Evolutionary conservation across 768 basidiomycete genomes (phyloP).

Genomic region (Boletus edulis): DNA sequence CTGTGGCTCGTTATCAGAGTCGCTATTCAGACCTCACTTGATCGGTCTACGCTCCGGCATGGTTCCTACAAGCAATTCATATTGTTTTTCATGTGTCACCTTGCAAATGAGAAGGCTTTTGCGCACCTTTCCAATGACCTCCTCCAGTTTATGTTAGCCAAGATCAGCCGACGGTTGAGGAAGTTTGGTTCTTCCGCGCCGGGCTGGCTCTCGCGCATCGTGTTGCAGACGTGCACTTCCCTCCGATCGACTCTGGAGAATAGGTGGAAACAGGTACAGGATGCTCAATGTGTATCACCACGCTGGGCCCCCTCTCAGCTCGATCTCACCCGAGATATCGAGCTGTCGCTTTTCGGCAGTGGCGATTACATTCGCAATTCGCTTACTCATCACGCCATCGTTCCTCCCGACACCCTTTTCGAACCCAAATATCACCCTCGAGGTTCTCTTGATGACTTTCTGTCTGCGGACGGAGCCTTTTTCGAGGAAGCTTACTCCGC

Average conservation of each 20-base stretch:
- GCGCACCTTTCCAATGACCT: constrained; percentile 28
- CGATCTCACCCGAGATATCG: constrained; percentile 30
- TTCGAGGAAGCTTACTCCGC: constrained; percentile 4
- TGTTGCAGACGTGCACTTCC: constrained; percentile 6
- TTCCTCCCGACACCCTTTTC: not conserved
- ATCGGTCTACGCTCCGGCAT: constrained; percentile 7
- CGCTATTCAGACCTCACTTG: constrained; percentile 38
- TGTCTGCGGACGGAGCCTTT: constrained; percentile 8
- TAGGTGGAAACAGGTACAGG: constrained; percentile 37
- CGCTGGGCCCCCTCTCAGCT: constrained; percentile 31
- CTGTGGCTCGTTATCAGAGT: constrained; percentile 52
- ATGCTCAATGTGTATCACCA: constrained; percentile 23
- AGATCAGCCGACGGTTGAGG: constrained; percentile 35
- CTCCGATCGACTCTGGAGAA: constrained; percentile 25
- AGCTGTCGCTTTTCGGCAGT: constrained; percentile 32
- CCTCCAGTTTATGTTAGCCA: constrained; percentile 36
- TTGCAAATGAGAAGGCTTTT: constrained; percentile 7
- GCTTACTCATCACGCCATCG: not conserved
- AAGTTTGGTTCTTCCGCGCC: constrained; percentile 32
- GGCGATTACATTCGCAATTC: constrained; percentile 26
- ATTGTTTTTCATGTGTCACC: constrained; percentile 26
- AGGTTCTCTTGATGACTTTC: constrained; percentile 17
- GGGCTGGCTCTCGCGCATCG: constrained; percentile 11
- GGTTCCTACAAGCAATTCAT: constrained; percentile 34
- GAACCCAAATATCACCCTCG: not conserved